Conservation (phyloP, 768 basidiomycete genomes). For the Pseudohyphozyma bogoriensis region DNA sequence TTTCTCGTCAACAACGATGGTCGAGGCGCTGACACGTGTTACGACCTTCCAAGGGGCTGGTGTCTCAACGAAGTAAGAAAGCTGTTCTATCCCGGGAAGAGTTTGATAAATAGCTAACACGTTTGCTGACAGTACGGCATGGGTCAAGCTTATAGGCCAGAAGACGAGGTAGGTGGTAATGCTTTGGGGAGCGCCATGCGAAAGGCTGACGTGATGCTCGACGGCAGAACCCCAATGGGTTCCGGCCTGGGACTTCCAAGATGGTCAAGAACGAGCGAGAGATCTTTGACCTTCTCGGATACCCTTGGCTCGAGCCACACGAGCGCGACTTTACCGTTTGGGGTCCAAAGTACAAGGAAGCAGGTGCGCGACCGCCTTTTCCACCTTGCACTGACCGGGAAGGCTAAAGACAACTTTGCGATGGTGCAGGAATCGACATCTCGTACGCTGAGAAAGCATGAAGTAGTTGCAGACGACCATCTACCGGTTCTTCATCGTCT, state of each 20-base stretch:
- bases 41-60: neutral
- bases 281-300: constrained; percentile 25
- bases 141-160: too few relatives aligned
- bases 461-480: neutral
- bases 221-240: constrained; percentile 21
- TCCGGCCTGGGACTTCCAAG: constrained; percentile 14
- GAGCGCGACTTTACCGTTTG: constrained; percentile 14
- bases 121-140: too few relatives aligned
- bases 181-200: too few relatives aligned
- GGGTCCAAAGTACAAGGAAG: neutral
- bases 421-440: neutral
- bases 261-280: constrained; percentile 25
- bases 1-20: too few relatives aligned
- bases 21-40: too few relatives aligned
- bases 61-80: neutral
- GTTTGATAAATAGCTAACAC: too few relatives aligned
- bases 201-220: too few relatives aligned
- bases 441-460: neutral
- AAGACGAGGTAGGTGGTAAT: too few relatives aligned
- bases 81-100: too few relatives aligned
- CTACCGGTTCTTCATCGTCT: constrained; percentile 52
- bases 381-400: neutral
- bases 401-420: too few relatives aligned
- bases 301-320: constrained; percentile 21
- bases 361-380: neutral